phyloP scores from a whole-genome alignment of 2,329 filamentous ascomycete genomes.

The Ceratocystiopsis sp. region DNA sequence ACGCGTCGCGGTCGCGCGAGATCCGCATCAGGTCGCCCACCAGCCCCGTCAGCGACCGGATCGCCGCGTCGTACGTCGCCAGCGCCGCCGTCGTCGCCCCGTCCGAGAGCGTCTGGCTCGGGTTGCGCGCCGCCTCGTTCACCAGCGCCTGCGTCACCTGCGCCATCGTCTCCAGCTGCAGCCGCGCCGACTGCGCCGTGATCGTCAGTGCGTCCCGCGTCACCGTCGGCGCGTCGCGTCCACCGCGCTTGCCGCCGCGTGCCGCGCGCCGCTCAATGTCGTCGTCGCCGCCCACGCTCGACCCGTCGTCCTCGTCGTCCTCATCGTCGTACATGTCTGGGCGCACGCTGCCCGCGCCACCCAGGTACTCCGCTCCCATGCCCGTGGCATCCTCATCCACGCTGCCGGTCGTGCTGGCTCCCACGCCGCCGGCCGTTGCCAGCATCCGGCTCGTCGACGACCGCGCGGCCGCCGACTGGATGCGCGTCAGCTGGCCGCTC shows the following conservation, averaged over 20 bases:
- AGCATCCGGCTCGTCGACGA: slow-evolving; percentile 14
- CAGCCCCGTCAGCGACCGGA: slow-evolving; percentile 70
- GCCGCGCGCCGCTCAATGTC: slow-evolving; percentile 68
- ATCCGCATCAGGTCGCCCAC: slow-evolving; percentile 81
- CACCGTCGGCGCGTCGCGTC: slow-evolving; percentile 46
- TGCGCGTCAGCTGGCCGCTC: slow-evolving; percentile 28
- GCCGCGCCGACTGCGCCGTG: slow-evolving; percentile 81
- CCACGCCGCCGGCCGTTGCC: slow-evolving; percentile 20
- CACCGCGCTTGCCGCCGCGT: slow-evolving; percentile 38
- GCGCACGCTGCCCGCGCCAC: too few relatives aligned
- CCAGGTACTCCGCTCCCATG: slow-evolving; percentile 16
- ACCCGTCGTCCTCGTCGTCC: not conserved
- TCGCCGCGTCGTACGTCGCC: slow-evolving; percentile 72
- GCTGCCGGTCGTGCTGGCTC: slow-evolving; percentile 30
- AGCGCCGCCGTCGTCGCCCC: slow-evolving; percentile 61
- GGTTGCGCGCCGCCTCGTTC: slow-evolving; percentile 50
- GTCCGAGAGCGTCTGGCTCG: slow-evolving; percentile 58
- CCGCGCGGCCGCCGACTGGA: slow-evolving; percentile 20
- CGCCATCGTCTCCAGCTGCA: slow-evolving; percentile 81
- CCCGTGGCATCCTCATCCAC: slow-evolving; percentile 23
- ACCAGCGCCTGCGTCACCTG: slow-evolving; percentile 73
- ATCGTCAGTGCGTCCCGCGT: slow-evolving; percentile 94
- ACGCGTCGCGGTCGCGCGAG: slow-evolving; percentile 81
- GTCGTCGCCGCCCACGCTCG: slow-evolving; percentile 32
- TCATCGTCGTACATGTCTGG: not conserved